phyloP scores from a whole-genome alignment of 257 asterid species.

The Euphrasia confusa region DNA sequence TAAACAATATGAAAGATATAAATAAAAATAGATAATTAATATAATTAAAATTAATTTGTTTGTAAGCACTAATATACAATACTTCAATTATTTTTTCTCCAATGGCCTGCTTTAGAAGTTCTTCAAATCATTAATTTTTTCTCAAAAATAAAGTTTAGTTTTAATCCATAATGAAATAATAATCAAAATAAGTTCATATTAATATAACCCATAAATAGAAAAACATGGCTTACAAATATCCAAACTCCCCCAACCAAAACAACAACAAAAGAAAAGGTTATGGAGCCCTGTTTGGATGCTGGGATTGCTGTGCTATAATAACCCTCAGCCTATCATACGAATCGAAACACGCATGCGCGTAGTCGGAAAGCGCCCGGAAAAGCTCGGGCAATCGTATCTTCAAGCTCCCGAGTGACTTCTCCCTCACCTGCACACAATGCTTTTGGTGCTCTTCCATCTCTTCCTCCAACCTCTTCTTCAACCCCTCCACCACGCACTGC shows the following conservation, averaged over 20 bases:
- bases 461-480: slow-evolving; percentile 70
- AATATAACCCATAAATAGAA: neutral
- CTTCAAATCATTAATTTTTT: too few relatives aligned
- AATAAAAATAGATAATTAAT: too few relatives aligned
- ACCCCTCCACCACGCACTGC: slow-evolving; percentile 63
- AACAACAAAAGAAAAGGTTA: slow-evolving; percentile 8
- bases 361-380: slow-evolving; percentile 71
- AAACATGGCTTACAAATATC: neutral
- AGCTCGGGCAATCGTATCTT: slow-evolving; percentile 83
- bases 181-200: too few relatives aligned
- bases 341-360: slow-evolving; percentile 52
- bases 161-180: too few relatives aligned
- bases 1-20: too few relatives aligned
- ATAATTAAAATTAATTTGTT: too few relatives aligned
- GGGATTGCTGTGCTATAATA: slow-evolving; percentile 27
- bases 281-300: slow-evolving; percentile 36
- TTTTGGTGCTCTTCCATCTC: slow-evolving; percentile 76
- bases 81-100: too few relatives aligned
- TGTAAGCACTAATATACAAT: too few relatives aligned
- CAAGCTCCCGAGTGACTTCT: slow-evolving; percentile 69
- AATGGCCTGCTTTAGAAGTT: too few relatives aligned
- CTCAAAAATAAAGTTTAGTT: too few relatives aligned
- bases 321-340: slow-evolving; percentile 57
- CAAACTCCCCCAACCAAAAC: neutral
- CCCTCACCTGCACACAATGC: slow-evolving; percentile 84